Conservation (phyloP, 345 rosid species). For the Lumnitzera littorea region DNA sequence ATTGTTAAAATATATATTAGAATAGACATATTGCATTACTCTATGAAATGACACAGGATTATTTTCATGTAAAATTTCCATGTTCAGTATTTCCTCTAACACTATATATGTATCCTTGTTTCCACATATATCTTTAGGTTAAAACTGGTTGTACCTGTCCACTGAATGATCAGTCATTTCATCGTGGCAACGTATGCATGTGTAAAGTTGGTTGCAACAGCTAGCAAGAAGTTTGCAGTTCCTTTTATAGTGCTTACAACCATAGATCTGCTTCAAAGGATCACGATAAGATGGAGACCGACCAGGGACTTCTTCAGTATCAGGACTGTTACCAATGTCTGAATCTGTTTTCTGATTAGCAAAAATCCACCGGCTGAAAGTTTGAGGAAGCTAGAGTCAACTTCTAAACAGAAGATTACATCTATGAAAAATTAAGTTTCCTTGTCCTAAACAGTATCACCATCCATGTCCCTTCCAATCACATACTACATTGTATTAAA, state of each 20-base stretch:
- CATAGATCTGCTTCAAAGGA: slow-evolving; percentile 23
- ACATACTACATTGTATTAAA: no score
- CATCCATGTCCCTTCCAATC: no score
- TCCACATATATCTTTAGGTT: background rate
- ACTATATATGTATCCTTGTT: no score
- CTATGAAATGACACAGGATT: no score
- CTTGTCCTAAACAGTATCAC: background rate
- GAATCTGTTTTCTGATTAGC: slow-evolving; percentile 29
- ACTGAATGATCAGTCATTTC: slow-evolving; percentile 61
- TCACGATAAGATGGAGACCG: slow-evolving; percentile 56
- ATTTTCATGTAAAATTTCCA: no score
- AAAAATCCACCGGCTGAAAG: slow-evolving; percentile 74
- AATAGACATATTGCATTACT: no score
- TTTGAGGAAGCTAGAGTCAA: slow-evolving; percentile 21
- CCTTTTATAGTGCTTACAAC: slow-evolving; percentile 84
- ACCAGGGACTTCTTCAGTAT: slow-evolving; percentile 42
- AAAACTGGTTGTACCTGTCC: slow-evolving; percentile 46
- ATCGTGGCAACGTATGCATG: slow-evolving; percentile 82
- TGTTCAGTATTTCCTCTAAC: no score
- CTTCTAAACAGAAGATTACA: slow-evolving; percentile 3
- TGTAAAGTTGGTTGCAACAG: slow-evolving; percentile 62
- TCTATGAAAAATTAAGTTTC: background rate
- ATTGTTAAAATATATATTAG: no score
- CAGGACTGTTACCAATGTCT: slow-evolving; percentile 15
- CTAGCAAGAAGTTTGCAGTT: slow-evolving; percentile 59